Percentiles rank a stretch among this genome's conserved stretches.
phyloP scores from a whole-genome alignment of 768 basidiomycete species.

The Thelephora aurantiotincta region DNA sequence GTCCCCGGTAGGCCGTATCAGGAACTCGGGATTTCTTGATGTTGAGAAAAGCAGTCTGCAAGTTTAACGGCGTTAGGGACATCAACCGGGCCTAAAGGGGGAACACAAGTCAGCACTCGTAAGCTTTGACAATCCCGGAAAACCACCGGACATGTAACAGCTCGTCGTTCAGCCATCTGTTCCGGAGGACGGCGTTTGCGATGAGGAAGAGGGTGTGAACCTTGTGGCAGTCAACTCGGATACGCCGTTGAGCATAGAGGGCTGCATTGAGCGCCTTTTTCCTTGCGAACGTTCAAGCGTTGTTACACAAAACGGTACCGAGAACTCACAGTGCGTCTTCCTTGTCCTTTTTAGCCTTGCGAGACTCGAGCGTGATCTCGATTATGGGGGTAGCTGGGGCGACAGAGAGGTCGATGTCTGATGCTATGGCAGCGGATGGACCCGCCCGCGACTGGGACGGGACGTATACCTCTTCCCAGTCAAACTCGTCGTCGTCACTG shows the following conservation, averaged over 20 bases:
- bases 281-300: slow-evolving; percentile 12
- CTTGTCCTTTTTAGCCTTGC: slow-evolving; percentile 23
- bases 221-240: slow-evolving; percentile 77
- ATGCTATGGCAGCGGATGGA: slow-evolving; percentile 1
- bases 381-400: slow-evolving; percentile 32
- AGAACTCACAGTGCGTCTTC: not conserved
- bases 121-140: not conserved
- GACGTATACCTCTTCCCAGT: slow-evolving; percentile 72
- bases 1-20: slow-evolving; percentile 67
- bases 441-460: slow-evolving; percentile 15
- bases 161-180: slow-evolving; percentile 71
- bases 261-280: slow-evolving; percentile 25
- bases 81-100: slow-evolving; percentile 64
- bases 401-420: slow-evolving; percentile 6
- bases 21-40: slow-evolving; percentile 76
- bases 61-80: slow-evolving; percentile 66
- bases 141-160: slow-evolving; percentile 57
- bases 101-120: slow-evolving; percentile 4
- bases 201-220: slow-evolving; percentile 78
- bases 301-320: no score
- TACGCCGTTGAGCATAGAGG: slow-evolving; percentile 51
- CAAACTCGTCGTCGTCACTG: slow-evolving; percentile 50
- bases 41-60: slow-evolving; percentile 70
- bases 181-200: slow-evolving; percentile 58
- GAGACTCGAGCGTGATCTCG: slow-evolving; percentile 57